phyloP scores from a whole-genome alignment of 2,329 filamentous ascomycete species.

The Penicillium occitanis region DNA sequence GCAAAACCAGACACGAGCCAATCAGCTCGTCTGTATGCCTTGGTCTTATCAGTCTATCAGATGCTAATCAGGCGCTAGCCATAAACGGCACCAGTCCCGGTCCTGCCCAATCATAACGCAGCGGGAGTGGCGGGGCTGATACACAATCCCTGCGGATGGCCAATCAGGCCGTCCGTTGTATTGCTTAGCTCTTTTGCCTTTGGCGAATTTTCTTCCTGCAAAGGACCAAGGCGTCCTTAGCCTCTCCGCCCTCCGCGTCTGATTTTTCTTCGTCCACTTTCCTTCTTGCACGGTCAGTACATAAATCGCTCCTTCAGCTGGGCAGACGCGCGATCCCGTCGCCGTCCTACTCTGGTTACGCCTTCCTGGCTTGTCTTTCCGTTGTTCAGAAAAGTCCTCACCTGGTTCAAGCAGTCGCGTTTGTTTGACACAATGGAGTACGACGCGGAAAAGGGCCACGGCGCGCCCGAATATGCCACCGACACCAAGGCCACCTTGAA shows the following conservation, averaged over 20 bases:
- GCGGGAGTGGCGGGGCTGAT: background rate
- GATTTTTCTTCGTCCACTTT: constrained; percentile 4
- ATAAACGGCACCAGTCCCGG: background rate
- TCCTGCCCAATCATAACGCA: background rate
- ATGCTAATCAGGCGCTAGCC: background rate
- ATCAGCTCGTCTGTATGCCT: background rate
- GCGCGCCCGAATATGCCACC: background rate
- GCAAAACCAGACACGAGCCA: background rate
- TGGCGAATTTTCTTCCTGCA: background rate
- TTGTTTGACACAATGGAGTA: constrained; percentile 12
- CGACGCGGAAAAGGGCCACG: constrained; percentile 19
- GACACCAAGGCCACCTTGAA: constrained; percentile 9
- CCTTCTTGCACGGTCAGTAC: background rate
- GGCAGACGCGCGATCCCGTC: background rate
- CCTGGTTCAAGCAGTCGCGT: background rate
- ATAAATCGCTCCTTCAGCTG: background rate
- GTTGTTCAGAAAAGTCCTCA: background rate
- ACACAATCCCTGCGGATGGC: background rate
- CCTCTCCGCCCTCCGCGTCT: constrained; percentile 2
- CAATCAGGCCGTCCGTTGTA: background rate
- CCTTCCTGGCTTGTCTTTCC: background rate
- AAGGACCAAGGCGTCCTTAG: background rate
- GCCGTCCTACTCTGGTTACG: background rate
- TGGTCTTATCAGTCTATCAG: background rate
- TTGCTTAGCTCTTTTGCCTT: background rate